Evolutionary conservation across 2,329 filamentous ascomycete species (phyloP), one percentile per base, ranked within the genome.

Genomic region (Aspergillus ustus): DNA sequence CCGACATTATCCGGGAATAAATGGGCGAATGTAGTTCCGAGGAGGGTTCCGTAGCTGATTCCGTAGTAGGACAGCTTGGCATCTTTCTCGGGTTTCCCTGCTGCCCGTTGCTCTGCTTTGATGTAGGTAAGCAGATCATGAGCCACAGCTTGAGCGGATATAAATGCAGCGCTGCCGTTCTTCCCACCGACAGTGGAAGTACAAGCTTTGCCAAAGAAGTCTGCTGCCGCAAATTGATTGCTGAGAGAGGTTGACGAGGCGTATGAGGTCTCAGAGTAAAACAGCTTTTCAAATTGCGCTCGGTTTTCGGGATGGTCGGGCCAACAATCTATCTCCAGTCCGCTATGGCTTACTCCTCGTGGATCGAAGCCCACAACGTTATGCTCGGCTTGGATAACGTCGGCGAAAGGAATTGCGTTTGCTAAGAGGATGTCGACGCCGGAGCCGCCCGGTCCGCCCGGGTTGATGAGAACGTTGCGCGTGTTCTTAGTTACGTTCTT

Each of bases 21-120:
- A 13, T 72, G 64, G 2, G 78, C 76, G 50, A 79, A 76, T 1
- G 78, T 81, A 2, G 71, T 70, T 7, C 79, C 79, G 1, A 81
- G 68, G 4, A 76, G 64, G 1, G 76, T 74, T 15, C 78, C 79
- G 60, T 79, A 80, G 44, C 71, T 75, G 48, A 75, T 66, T 13
- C 67, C 72, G 65, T 70, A 75, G 62, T 73, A 75, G 8, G 44
- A 51, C 9, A 61, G 34, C 31, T 63, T 63, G 0, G 69, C 69
- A 3, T 67, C 54, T 1, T 57, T 25, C 4, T 54, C 55, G 20
- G 54, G 44, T 25, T 59, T 64, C 13, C 52, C 58, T 7, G 58
- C 54, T n/a, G 55, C 45, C 11, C 37, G 34, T 29, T 61, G 57
- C 45, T 70, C 63, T 11, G 70, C 70, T n/a, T 73, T 59, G 31